Conservation (phyloP, 768 basidiomycete genomes). For the Filobasidium floriforme region DNA sequence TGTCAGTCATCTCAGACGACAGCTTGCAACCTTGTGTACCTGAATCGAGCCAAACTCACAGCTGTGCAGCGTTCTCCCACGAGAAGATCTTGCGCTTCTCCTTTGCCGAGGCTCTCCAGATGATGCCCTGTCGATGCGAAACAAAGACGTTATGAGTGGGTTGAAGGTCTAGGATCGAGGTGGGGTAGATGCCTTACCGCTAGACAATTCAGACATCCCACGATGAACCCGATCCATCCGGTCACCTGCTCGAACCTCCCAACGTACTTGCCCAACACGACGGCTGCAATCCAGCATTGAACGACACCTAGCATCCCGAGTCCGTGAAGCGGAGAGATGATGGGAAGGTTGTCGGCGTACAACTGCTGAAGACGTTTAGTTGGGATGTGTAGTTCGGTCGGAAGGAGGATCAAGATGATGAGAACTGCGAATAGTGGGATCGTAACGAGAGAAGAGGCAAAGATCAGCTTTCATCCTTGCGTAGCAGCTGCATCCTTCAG, state of each 20-base stretch:
- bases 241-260: conserved; percentile 82
- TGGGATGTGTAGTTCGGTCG: conserved; percentile 80
- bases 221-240: conserved; percentile 81
- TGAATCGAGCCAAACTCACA: conserved; percentile 26
- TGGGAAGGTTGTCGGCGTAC: conserved; percentile 78
- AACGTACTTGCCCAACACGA: conserved; percentile 59
- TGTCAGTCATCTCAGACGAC: neutral
- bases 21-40: neutral
- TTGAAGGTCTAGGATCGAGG: conserved; percentile 11
- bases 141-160: conserved; percentile 17
- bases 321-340: conserved; percentile 75
- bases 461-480: neutral
- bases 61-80: conserved; percentile 42
- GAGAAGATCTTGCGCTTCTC: conserved; percentile 45
- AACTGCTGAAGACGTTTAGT: conserved; percentile 48
- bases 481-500: neutral
- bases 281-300: conserved; percentile 67
- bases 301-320: conserved; percentile 79
- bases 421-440: conserved; percentile 48
- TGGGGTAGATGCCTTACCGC: conserved; percentile 34
- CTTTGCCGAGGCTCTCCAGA: conserved; percentile 35
- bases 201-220: conserved; percentile 82
- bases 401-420: conserved; percentile 63
- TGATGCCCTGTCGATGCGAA: conserved; percentile 27
- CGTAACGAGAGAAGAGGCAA: neutral